Evolutionary conservation across 495 filamentous ascomycete species (phyloP).

Genomic region (Pseudoneurospora amorphoporcata): DNA sequence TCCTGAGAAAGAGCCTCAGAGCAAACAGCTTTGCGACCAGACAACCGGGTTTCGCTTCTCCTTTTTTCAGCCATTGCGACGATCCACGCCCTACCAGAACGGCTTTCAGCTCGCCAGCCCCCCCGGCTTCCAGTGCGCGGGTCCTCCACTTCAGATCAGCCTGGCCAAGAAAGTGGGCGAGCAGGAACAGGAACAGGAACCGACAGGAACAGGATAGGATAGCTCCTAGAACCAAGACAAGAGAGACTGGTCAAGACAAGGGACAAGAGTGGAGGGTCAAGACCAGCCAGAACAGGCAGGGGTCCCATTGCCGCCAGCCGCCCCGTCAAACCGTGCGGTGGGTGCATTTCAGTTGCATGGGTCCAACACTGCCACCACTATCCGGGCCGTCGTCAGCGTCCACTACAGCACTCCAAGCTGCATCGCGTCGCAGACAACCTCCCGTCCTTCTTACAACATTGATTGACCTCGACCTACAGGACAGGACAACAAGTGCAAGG

Average conservation of each 20-base stretch:
- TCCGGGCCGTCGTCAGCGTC: background rate
- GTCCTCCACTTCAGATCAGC: background rate
- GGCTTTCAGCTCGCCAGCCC: background rate
- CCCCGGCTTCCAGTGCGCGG: background rate
- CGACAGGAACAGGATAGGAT: background rate
- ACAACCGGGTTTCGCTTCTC: background rate
- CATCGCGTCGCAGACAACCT: constrained; percentile 13
- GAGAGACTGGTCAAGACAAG: background rate
- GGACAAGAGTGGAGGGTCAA: background rate
- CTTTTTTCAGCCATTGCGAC: background rate
- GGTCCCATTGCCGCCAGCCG: background rate
- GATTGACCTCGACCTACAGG: background rate
- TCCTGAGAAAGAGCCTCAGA: background rate
- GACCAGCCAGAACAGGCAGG: background rate
- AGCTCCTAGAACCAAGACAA: background rate
- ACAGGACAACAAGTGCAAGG: background rate
- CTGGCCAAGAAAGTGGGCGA: background rate
- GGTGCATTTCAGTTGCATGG: background rate
- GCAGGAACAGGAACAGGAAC: background rate
- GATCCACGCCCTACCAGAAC: background rate
- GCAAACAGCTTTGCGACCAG: background rate
- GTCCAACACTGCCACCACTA: background rate
- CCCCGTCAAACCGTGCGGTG: background rate
- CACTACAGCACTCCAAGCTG: background rate
- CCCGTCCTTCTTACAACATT: background rate